Percentiles rank a stretch among this genome's conserved stretches.
phyloP scores from a whole-genome alignment of 176 grass and related monocot species.

The Raddia distichophylla region DNA sequence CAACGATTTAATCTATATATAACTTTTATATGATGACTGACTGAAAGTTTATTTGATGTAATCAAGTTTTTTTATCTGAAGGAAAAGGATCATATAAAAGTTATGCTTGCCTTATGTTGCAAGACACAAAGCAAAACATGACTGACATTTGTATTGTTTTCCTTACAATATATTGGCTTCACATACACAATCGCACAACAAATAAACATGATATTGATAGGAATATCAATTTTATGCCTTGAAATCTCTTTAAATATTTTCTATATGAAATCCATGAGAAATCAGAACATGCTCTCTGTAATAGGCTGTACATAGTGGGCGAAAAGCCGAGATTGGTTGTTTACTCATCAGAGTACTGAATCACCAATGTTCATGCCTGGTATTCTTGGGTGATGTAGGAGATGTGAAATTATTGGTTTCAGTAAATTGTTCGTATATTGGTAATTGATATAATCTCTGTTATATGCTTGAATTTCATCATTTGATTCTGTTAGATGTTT shows the following conservation, averaged over 20 bases:
- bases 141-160: neutral
- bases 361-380: neutral
- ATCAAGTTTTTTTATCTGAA: neutral
- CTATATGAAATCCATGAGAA: neutral
- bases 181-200: slow-evolving; percentile 8
- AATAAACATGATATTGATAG: too few species aligned
- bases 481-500: slow-evolving; percentile 4
- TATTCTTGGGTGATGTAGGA: neutral
- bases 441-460: neutral
- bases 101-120: neutral
- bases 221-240: too few species aligned
- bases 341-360: neutral
- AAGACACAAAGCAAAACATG: neutral
- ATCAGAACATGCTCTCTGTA: neutral
- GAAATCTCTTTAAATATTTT: too few species aligned
- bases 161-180: slow-evolving; percentile 6
- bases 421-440: neutral
- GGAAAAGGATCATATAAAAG: neutral
- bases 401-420: neutral
- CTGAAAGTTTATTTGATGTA: slow-evolving; percentile 1
- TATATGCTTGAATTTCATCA: too few species aligned
- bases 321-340: neutral
- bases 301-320: neutral
- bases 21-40: neutral
- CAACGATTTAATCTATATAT: neutral